Base-by-base conservation (phyloP, 1,284 basidiomycete species). In the Flammula alnicola region DNA sequence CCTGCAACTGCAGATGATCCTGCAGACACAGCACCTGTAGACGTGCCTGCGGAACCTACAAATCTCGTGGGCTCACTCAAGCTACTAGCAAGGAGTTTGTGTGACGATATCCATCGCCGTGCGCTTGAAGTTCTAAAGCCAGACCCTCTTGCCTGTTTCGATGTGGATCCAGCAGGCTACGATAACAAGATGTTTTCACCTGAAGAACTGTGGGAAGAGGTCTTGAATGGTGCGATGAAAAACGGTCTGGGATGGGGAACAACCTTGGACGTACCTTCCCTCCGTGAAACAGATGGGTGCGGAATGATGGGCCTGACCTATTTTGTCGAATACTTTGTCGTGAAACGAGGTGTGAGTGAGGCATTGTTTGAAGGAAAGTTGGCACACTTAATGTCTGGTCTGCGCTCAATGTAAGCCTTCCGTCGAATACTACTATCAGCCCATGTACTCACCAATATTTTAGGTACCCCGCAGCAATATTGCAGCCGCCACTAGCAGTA, bases 351-450 rank as follows among this genome's bases (percentile, higher is more conserved):
- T 6, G 23, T 46, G 11, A n/a, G 11, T 6, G 33, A 20, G 14
- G 35, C 8, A 5, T 22, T 46, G 19, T 17, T 49, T 37, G 31
- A 44, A 17, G 31, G 32, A 7, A 49, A 42, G 27, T 17, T 49
- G 3, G n/a, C 14, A 14, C 43, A 26, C 3, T 11, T 44, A 3
- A 48, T 43, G 47, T 4, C 1, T 27, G 25, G 17, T 1, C 32
- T 36, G 20, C 11, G 17, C 3, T 2, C 16, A 19, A n/a, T 17
- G 29, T 23, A 9, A 14, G 20, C 14, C 12, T 32, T 20, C 2
- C 16, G 10, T 20, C 5, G 6, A 35, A 10, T 19, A 1, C 19
- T 16, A 16, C 8, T 10, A 39, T 10, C n/a, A 23, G 16, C 19
- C 22, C 7, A 19, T 23, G 38, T 36, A 39, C 38, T 39, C 16